Base-by-base conservation (phyloP, 305 asterid species). In the Andrographis paniculata region DNA sequence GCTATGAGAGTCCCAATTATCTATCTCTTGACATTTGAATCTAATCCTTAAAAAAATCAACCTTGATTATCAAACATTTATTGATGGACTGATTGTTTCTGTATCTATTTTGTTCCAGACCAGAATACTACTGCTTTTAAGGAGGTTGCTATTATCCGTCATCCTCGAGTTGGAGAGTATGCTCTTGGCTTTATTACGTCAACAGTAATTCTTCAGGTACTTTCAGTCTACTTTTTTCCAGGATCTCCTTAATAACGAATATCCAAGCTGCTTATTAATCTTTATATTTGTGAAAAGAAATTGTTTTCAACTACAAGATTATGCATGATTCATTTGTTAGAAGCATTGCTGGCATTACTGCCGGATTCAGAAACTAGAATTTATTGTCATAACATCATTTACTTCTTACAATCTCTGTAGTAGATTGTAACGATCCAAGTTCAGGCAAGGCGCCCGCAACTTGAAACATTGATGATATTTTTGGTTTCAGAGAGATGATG, bases 401-500 rank as follows among this genome's bases (percentile, higher is more conserved):
- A 6, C n/a, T 5, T 24, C 39, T 14, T 45, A 7, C 20, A 17
- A 20, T 31, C 14, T 41, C 42, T 41, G 36, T 22, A 23, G 27
- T 33, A 47, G 18, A 14, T 23, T 20, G 36, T 11, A 19, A 35
- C 17, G 18, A 4, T 42, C 36, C 37, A 17, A 18, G 7, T 42
- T 44, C 37, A 17, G 41, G 43, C 44, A 37, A 21, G 14, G 20
- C 3, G 48, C 36, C 17, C 14, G 44, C 16, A 43, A 16, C 36
- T 48, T 36, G 45, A 24, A 41, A 17, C 22, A 40, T 20, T 38
- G 46, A 49, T 58, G 42, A 48, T 60, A 51, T 52, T 22, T 22
- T 45, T 60, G 45, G 46, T 68, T 69, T 67, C 93, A 82, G 97
- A 84, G 81, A 59, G 83, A 85, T 23, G 50, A 59, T 5, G 91